Evolutionary conservation across 2,329 filamentous ascomycete genomes (phyloP), one percentile per base, ranked within the genome.

Genomic region (Cryphonectria carpinicola): DNA sequence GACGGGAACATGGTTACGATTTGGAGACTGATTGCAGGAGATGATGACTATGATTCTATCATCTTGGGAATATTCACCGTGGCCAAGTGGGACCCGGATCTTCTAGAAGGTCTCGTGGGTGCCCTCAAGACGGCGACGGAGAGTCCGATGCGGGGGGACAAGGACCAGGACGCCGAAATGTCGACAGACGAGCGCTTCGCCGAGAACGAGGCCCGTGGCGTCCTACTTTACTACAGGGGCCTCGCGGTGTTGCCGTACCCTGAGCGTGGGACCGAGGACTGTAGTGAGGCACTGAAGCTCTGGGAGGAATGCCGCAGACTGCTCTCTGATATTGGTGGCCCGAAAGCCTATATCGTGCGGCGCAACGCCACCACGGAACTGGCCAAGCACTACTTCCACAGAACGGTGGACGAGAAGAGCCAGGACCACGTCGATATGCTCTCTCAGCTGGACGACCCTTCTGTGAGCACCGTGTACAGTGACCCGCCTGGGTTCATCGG

Each of bases 331-430:
- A 52, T 75, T 22, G 75, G 75, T 56, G 75, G 75, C 5, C n/a
- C 7, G 7, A 74, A 74, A 39, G 73, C 74, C 52, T 73, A 35
- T 8, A 58, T 10, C 2, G 49, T 43, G 7, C 41, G 35, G n/a
- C 39, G 7, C 43, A 62, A 67, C 28, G 74, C 74, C 14, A 73
- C 70, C 11, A 63, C 66, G 19, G 73, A 73, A 2, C 69, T 76
- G 5, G 69, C 74, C 22, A 72, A 73, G 28, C 71, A 75, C 49
- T 76, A 76, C 46, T 76, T 76, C 71, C 74, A 75, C 19, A 73
- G 63, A 32, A 74, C 75, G 72, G 19, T 72, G 56, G 70, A 74
- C 5, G 69, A 65, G 1, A 49, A 71, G 5, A 64, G 71, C 28
- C 37, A 67, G 1, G 70, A 73, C 3, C 46, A 75, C 28, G 17